These are phyloP conservation scores for Melastoma malabathricum DNA, from an alignment of 345 rosid genomes.

Conservation along the genomic window DNA sequence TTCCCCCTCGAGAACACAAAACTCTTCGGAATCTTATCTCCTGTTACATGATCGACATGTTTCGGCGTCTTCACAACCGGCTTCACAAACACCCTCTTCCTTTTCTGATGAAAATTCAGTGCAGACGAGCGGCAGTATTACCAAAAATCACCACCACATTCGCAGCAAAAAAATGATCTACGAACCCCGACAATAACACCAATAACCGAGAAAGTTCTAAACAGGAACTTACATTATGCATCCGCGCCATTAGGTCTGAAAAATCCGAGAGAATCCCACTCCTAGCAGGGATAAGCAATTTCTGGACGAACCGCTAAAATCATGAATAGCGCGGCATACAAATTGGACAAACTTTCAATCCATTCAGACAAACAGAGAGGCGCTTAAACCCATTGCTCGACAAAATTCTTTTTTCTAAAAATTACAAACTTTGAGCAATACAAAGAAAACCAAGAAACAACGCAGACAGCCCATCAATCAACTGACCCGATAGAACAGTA, in stretches of 20 bases:
- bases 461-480: too few species aligned
- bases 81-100: conserved; percentile 45
- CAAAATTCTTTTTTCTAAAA: too few species aligned
- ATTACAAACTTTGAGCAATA: too few species aligned
- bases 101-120: conserved; percentile 21
- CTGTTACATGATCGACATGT: conserved; percentile 68
- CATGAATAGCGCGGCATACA: too few species aligned
- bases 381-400: too few species aligned
- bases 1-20: conserved; percentile 84
- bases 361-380: too few species aligned
- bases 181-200: neutral
- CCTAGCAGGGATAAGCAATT: too few species aligned
- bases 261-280: too few species aligned
- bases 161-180: neutral
- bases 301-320: too few species aligned
- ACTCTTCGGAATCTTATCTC: conserved; percentile 81
- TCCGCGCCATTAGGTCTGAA: conserved; percentile 7
- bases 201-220: neutral
- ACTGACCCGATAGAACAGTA: too few species aligned
- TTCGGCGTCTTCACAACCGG: conserved; percentile 37
- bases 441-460: too few species aligned
- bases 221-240: conserved; percentile 8
- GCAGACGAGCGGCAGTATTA: neutral
- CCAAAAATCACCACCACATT: neutral
- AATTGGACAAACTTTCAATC: too few species aligned